A percentile compares a stretch with the other conserved stretches of the same genome.
Conservation (phyloP, 1,284 basidiomycete species). For the Quambalaria eucalypti region DNA sequence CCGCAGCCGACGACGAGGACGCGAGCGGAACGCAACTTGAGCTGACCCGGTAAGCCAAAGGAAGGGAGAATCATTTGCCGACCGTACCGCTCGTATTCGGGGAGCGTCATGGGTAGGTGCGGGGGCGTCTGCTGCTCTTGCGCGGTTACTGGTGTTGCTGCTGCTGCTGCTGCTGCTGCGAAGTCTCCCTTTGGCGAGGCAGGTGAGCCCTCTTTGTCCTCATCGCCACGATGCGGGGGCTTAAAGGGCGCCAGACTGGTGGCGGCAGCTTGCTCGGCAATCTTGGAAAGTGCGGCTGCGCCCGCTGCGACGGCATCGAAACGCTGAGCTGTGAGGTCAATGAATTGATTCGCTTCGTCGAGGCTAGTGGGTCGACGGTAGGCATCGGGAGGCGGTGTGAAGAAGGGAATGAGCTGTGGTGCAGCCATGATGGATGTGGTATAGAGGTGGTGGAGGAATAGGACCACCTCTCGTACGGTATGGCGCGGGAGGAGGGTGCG, state of each 20-base stretch:
- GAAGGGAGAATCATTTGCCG: conserved; percentile 91
- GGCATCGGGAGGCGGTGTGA: conserved; percentile 52
- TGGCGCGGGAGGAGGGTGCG: conserved; percentile 57
- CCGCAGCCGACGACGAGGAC: conserved; percentile 88
- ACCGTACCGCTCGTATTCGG: conserved; percentile 83
- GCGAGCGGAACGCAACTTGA: conserved; percentile 64
- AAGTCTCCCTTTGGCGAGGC: not conserved
- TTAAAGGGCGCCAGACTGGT: no score
- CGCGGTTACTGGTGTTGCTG: no score
- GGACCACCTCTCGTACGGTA: conserved; percentile 63
- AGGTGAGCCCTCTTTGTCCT: not conserved
- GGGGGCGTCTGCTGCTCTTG: no score
- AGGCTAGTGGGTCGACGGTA: no score
- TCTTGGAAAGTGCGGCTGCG: no score
- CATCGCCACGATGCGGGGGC: no score
- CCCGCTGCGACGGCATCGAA: no score
- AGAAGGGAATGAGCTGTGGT: conserved; percentile 58
- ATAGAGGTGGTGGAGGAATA: conserved; percentile 67
- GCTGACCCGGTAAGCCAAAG: conserved; percentile 69
- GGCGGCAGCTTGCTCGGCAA: no score
- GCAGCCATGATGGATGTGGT: conserved; percentile 63
- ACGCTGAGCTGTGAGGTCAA: no score
- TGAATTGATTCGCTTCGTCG: no score
- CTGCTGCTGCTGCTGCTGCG: no score
- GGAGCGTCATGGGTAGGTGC: conserved; percentile 46